Conservation (phyloP, 2,329 filamentous ascomycete genomes). For the Alternaria hordeiaustralica region DNA sequence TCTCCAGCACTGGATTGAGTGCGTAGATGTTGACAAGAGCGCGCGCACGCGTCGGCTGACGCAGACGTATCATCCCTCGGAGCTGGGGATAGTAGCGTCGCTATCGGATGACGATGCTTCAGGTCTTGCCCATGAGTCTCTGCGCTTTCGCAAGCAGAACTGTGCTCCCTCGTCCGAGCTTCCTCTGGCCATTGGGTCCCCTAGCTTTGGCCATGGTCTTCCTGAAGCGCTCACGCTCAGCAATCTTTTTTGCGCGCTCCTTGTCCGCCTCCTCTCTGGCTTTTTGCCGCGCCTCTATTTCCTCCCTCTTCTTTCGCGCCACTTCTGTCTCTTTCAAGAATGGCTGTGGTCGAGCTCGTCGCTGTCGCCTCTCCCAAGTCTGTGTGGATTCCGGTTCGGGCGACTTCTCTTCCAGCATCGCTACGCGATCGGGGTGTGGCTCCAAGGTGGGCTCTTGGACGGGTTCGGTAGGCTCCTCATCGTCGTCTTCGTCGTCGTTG, state of each 20-base stretch:
- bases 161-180: constrained; percentile 80
- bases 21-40: background rate
- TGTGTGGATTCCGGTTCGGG: constrained; percentile 24
- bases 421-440: constrained; percentile 66
- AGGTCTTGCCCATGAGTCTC: constrained; percentile 64
- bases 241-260: constrained; percentile 60
- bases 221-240: constrained; percentile 75
- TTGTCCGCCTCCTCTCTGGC: constrained; percentile 69
- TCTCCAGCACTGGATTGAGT: background rate
- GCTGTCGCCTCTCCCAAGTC: constrained; percentile 28
- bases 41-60: background rate
- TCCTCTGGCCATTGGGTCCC: constrained; percentile 73
- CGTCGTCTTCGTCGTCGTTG: constrained; percentile 28
- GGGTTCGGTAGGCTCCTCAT: constrained; percentile 27
- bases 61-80: background rate
- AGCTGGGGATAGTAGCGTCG: background rate
- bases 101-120: constrained; percentile 7
- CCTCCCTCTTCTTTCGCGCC: constrained; percentile 63
- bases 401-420: constrained; percentile 59
- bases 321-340: constrained; percentile 54
- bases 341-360: constrained; percentile 43
- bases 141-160: constrained; percentile 80
- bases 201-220: constrained; percentile 68
- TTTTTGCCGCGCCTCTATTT: constrained; percentile 66
- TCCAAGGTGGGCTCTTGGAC: constrained; percentile 52